Evolutionary conservation across 2,329 filamentous ascomycete species (phyloP).

Genomic region (Arthrobotrys conoides): DNA sequence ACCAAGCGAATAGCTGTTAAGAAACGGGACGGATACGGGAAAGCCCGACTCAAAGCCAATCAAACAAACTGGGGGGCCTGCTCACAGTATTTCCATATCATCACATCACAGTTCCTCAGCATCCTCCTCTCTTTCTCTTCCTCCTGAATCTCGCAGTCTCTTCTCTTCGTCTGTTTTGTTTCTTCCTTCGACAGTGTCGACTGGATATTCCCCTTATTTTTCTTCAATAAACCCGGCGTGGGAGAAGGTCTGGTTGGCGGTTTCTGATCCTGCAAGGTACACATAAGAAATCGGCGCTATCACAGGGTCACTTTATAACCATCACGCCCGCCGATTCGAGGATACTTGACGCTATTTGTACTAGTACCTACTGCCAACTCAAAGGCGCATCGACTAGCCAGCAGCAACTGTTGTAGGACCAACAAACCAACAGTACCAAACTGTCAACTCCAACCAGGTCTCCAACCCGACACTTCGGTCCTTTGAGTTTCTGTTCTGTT

Average conservation of each 20-base stretch:
- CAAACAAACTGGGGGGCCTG: constrained; percentile 36
- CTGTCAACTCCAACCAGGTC: constrained; percentile 46
- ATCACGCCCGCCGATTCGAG: constrained; percentile 46
- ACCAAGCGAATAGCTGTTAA: constrained; percentile 55
- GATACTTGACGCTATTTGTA: constrained; percentile 33
- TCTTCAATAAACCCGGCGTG: constrained; percentile 31
- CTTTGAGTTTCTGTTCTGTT: constrained; percentile 24
- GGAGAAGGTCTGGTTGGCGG: constrained; percentile 34
- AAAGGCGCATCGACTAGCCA: constrained; percentile 46
- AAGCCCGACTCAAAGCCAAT: constrained; percentile 43
- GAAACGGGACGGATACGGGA: constrained; percentile 55
- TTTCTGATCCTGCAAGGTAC: constrained; percentile 56
- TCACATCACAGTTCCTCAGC: constrained; percentile 40
- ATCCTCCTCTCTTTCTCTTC: constrained; percentile 10
- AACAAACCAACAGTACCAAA: constrained; percentile 41
- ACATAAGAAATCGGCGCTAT: background rate
- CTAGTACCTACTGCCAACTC: constrained; percentile 44
- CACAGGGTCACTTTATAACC: constrained; percentile 36
- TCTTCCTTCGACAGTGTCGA: constrained; percentile 53
- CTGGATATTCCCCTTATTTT: constrained; percentile 22
- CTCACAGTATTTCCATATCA: constrained; percentile 30
- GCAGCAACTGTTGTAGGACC: constrained; percentile 33
- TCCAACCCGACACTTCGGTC: constrained; percentile 45
- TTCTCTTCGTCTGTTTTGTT: constrained; percentile 14
- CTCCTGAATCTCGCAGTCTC: background rate